phyloP scores from a whole-genome alignment of 495 filamentous ascomycete species.

The Talaromyces nanjingensis region DNA sequence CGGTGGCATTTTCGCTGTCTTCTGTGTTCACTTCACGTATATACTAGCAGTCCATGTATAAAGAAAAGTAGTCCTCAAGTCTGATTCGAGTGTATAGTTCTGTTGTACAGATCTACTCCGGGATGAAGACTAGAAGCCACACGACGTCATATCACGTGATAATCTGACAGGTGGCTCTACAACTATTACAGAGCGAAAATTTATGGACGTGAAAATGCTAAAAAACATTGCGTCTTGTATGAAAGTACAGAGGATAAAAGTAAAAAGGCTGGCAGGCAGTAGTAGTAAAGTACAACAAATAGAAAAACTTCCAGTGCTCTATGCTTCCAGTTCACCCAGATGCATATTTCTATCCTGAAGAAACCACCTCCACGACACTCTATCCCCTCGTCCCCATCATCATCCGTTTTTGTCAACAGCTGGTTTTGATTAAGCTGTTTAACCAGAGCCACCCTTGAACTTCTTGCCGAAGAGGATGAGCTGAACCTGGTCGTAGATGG shows the following conservation, averaged over 20 bases:
- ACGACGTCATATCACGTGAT: conserved; percentile 12
- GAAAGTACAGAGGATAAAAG: conserved; percentile 26
- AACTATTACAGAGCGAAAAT: background rate
- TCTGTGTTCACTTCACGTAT: background rate
- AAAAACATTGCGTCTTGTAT: conserved; percentile 11
- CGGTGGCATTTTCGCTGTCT: background rate
- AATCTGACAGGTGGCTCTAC: background rate
- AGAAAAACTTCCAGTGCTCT: conserved; percentile 36
- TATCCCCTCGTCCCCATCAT: conserved; percentile 9
- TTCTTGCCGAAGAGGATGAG: conserved; percentile 98
- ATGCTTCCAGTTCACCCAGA: conserved; percentile 39
- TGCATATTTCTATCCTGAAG: conserved; percentile 44
- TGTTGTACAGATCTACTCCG: background rate
- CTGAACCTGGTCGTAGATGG: conserved; percentile 99
- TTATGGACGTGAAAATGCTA: background rate
- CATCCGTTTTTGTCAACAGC: background rate
- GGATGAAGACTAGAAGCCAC: background rate
- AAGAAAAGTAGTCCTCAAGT: too few species aligned
- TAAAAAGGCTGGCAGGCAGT: conserved; percentile 44
- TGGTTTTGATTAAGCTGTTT: conserved; percentile 22
- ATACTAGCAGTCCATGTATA: background rate
- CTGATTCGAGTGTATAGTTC: background rate
- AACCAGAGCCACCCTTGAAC: conserved; percentile 90
- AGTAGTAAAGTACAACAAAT: conserved; percentile 53
- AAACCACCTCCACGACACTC: conserved; percentile 8